phyloP scores from a whole-genome alignment of 2,329 filamentous ascomycete genomes.

The Trichoderma afroharzianum region DNA sequence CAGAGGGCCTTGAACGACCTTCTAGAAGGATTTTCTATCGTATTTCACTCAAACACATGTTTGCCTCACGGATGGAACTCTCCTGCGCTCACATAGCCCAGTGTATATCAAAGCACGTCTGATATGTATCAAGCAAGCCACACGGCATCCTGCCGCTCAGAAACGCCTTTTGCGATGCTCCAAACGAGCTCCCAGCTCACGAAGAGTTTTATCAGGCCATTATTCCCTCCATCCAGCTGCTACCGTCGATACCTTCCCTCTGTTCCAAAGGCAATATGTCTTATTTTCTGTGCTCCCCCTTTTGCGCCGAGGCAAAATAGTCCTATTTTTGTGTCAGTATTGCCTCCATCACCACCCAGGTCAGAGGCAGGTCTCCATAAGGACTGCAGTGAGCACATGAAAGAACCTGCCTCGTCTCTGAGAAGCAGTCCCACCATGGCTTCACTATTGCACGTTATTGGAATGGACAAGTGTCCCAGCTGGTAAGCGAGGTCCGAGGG shows the following conservation, averaged over 20 bases:
- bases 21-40: not conserved
- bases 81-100: not conserved
- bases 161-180: not conserved
- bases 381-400: not conserved
- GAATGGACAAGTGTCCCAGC: not conserved
- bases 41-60: not conserved
- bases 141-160: not conserved
- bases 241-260: not conserved
- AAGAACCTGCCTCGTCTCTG: not conserved
- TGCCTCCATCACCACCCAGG: not conserved
- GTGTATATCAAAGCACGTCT: not conserved
- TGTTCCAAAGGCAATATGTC: not conserved
- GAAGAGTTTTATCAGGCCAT: not conserved
- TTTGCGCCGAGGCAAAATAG: not conserved
- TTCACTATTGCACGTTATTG: not conserved
- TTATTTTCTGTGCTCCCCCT: slow-evolving; percentile 8
- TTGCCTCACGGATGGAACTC: not conserved
- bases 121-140: slow-evolving; percentile 3
- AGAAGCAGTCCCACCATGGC: slow-evolving; percentile 10
- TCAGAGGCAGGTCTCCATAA: not conserved
- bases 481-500: slow-evolving; percentile 3
- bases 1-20: not conserved
- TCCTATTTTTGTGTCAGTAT: not conserved
- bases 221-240: not conserved
- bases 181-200: not conserved